These are phyloP conservation scores for Lindgomyces ingoldianus DNA, from an alignment of 495 filamentous ascomycete genomes.

Conservation along the genomic window DNA sequence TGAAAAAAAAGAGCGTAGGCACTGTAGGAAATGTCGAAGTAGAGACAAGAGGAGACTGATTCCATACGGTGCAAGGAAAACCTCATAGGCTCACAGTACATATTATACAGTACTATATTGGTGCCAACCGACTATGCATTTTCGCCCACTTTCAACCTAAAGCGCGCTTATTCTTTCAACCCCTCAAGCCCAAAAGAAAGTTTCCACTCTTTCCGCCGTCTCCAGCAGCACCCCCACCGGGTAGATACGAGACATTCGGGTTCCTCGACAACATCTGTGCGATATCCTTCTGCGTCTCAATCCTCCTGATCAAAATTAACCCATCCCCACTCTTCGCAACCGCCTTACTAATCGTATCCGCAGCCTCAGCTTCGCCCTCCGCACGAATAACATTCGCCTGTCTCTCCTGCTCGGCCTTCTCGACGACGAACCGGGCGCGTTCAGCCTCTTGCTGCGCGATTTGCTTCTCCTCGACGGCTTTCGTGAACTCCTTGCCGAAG, in stretches of 20 bases:
- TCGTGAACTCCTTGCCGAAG: constrained; percentile 98
- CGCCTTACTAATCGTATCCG: constrained; percentile 89
- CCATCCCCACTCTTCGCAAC: constrained; percentile 92
- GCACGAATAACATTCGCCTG: constrained; percentile 98
- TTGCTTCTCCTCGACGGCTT: constrained; percentile 99
- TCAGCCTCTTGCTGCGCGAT: constrained; percentile 99
- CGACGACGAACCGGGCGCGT: constrained; percentile 94
- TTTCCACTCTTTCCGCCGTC: constrained; percentile 59
- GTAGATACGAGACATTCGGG: constrained; percentile 95
- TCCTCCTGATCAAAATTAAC: constrained; percentile 90
- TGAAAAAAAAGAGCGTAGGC: no score
- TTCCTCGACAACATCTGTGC: constrained; percentile 85
- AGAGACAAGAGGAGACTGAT: constrained; percentile 36
- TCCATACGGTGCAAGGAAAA: constrained; percentile 35
- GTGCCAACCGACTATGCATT: constrained; percentile 21
- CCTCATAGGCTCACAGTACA: constrained; percentile 13
- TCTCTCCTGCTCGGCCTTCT: constrained; percentile 97
- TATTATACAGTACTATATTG: constrained; percentile 30
- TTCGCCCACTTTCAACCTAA: constrained; percentile 3
- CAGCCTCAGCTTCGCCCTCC: constrained; percentile 95
- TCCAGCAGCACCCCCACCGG: constrained; percentile 65
- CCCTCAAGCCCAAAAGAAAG: constrained; percentile 62
- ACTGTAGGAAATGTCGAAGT: no score
- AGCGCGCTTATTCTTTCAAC: constrained; percentile 7
- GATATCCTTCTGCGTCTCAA: constrained; percentile 96